phyloP scores from a whole-genome alignment of 2,329 filamentous ascomycete genomes.

The Ilyonectria sp. region DNA sequence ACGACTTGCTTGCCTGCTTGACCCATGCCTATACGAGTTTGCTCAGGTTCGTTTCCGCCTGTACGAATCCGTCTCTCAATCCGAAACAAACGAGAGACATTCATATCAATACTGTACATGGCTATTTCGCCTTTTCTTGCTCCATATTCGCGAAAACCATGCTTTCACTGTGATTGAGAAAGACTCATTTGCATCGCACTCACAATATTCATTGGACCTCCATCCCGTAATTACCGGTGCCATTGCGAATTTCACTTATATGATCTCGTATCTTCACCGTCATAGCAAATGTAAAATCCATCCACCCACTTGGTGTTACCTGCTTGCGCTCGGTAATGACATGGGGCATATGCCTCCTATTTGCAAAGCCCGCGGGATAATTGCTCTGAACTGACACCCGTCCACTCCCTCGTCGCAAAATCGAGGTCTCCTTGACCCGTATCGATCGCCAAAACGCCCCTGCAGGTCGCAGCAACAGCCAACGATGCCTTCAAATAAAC shows the following conservation, averaged over 20 bases:
- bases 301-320: neutral
- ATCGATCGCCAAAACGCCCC: constrained; percentile 34
- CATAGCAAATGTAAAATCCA: neutral
- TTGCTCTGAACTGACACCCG: constrained; percentile 15
- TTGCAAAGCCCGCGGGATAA: neutral
- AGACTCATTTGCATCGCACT: too few species aligned
- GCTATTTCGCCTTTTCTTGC: too few species aligned
- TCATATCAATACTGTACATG: too few species aligned
- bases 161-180: too few species aligned
- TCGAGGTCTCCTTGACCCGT: constrained; percentile 9
- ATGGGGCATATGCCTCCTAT: neutral
- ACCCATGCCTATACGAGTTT: too few species aligned
- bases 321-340: neutral
- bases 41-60: too few species aligned
- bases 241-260: neutral
- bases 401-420: constrained; percentile 2
- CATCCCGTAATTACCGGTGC: too few species aligned
- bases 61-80: too few species aligned
- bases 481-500: constrained; percentile 1
- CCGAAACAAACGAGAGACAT: too few species aligned
- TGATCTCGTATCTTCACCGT: neutral
- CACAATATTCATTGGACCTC: too few species aligned
- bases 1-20: too few species aligned
- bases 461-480: neutral
- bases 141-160: too few species aligned